Conservation (phyloP, 768 basidiomycete genomes). For the Daedalea quercina region DNA sequence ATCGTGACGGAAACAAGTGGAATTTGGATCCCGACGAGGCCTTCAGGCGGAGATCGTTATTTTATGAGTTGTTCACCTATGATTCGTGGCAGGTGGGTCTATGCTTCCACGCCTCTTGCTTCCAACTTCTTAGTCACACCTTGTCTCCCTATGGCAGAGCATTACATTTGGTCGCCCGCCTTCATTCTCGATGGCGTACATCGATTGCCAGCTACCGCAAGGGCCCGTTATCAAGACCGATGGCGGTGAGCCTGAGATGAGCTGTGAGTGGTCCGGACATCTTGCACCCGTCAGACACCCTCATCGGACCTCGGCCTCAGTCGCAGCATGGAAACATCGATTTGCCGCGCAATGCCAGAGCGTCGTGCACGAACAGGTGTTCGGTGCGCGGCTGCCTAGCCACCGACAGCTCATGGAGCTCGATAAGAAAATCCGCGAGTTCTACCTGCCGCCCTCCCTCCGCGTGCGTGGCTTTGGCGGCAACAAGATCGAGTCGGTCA, state of each 20-base stretch:
- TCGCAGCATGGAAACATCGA: constrained; percentile 64
- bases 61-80: constrained; percentile 63
- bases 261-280: constrained; percentile 53
- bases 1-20: constrained; percentile 66
- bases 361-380: constrained; percentile 61
- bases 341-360: constrained; percentile 57
- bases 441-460: constrained; percentile 58
- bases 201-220: constrained; percentile 43
- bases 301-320: constrained; percentile 24
- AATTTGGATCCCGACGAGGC: constrained; percentile 51
- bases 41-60: constrained; percentile 48
- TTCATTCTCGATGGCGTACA: constrained; percentile 50
- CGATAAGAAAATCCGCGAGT: constrained; percentile 57
- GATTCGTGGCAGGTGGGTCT: constrained; percentile 59
- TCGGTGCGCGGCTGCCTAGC: constrained; percentile 52
- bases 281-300: no score
- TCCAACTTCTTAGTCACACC: neutral
- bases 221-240: constrained; percentile 37
- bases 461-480: constrained; percentile 58
- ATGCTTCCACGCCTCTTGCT: neutral
- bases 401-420: constrained; percentile 60
- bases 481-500: constrained; percentile 15
- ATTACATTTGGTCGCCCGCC: constrained; percentile 68
- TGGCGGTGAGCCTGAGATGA: constrained; percentile 52
- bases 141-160: constrained; percentile 34